Evolutionary conservation across 2,329 filamentous ascomycete species (phyloP), one percentile per base, ranked within the genome.

Genomic region (Clarireedia hainanense): DNA sequence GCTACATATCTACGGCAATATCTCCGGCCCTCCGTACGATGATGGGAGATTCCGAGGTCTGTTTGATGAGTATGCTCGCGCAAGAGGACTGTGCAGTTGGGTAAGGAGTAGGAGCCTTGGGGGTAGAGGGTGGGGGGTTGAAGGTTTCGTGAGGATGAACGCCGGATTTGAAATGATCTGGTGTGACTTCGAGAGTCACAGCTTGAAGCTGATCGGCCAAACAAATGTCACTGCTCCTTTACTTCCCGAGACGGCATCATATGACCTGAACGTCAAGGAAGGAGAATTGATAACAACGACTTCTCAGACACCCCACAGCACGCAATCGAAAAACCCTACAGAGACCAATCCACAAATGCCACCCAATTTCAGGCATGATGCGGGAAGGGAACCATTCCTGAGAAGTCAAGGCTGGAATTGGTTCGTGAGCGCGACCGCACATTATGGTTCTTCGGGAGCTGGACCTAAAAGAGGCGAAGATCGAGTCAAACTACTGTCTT

Each of bases 141-240:
- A 80, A 61, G 76, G 74, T 2, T 67, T 78, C 37, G 72, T 79
- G 43, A 70, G 76, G 56, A 78, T 78, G 75, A 77, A 78, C 61
- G 73, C 75, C 12, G 76, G 74, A 4, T 78, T 78, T 57, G 75
- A 78, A 65, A 65, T 77, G 62, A 76, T 78, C n/a, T 77, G 75
- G 75, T 78, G 76, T 60, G 70, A 78, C 56, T 79, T 79, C 52
- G 64, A 69, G 24, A 74, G 73, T 54, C 71, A 71, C 9, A 75
- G 71, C 17, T 60, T 77, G 52, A 65, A 71, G 51, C 59, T 78
- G 48, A 64, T 77, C 23, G 73, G 69, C 45, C 71, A 72, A 56
- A 58, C 76, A 15, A 77, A 79, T 58, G 71, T 77, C 2, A 76
- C 75, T 23, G 74, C 71, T 15, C 76, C 76, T 24, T 64, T 73